These are phyloP conservation scores for Dothiorella sarmentorum DNA, from an alignment of 2,329 filamentous ascomycete species.

Conservation along the genomic window DNA sequence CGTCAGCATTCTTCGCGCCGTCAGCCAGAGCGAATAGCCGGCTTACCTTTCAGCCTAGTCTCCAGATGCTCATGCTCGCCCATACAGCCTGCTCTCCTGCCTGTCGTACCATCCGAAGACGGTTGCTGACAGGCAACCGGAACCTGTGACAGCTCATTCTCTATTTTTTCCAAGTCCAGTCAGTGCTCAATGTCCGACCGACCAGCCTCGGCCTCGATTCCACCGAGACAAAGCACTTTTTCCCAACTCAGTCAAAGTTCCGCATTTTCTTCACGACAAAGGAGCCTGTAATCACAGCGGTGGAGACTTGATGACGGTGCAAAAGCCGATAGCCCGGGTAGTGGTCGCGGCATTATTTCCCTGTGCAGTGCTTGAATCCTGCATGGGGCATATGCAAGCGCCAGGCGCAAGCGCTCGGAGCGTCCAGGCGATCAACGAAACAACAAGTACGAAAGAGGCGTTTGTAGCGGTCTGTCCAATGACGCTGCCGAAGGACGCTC, in stretches of 20 bases:
- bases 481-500: too few relatives aligned
- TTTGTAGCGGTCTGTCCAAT: too few relatives aligned
- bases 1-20: too few relatives aligned
- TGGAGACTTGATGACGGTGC: neutral
- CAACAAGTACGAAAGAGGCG: neutral
- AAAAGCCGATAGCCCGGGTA: neutral
- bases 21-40: neutral
- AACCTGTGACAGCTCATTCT: neutral
- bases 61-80: neutral
- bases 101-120: neutral
- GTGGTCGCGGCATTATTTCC: neutral
- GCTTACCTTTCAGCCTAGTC: neutral
- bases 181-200: neutral
- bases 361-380: neutral
- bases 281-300: neutral
- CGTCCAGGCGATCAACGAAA: neutral
- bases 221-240: too few relatives aligned
- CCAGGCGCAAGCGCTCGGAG: neutral
- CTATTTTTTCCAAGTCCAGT: neutral
- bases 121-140: neutral
- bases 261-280: neutral
- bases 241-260: conserved; percentile 1
- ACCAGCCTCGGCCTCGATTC: neutral
- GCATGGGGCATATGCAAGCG: neutral
- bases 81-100: neutral